Percentiles rank a stretch among this genome's conserved stretches.
Conservation (phyloP, 2,329 filamentous ascomycete genomes). For the Geosmithia flava region DNA sequence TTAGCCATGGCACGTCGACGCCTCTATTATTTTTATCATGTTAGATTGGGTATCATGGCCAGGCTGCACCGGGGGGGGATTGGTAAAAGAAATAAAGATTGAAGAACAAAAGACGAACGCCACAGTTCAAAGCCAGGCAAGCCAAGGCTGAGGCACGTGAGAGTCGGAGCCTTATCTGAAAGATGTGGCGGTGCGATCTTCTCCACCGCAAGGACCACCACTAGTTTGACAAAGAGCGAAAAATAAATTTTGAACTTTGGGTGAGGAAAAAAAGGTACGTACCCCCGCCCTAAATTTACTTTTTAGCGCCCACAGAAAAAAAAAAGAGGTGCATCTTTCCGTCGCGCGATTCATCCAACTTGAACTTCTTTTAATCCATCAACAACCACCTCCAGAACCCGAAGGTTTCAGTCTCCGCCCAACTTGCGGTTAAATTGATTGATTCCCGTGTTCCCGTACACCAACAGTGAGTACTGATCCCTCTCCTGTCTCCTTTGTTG, state of each 20-base stretch:
- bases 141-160: not conserved
- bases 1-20: not conserved
- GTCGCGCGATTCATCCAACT: not conserved
- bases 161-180: not conserved
- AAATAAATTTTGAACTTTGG: no score
- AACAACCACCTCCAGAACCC: conserved; percentile 49
- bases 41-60: not conserved
- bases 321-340: conserved; percentile 1
- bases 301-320: conserved; percentile 3
- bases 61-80: not conserved
- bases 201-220: not conserved
- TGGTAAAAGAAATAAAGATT: not conserved
- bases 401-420: conserved; percentile 99
- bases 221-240: not conserved
- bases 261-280: not conserved
- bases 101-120: not conserved
- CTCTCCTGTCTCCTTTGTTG: not conserved
- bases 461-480: not conserved
- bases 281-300: conserved; percentile 2
- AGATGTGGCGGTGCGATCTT: not conserved
- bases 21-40: not conserved
- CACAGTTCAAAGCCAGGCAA: not conserved
- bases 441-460: conserved; percentile 66
- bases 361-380: conserved; percentile 8
- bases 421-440: conserved; percentile 99